Evolutionary conservation across 2,329 filamentous ascomycete species (phyloP).

Genomic region (Tympanopsis confertula): DNA sequence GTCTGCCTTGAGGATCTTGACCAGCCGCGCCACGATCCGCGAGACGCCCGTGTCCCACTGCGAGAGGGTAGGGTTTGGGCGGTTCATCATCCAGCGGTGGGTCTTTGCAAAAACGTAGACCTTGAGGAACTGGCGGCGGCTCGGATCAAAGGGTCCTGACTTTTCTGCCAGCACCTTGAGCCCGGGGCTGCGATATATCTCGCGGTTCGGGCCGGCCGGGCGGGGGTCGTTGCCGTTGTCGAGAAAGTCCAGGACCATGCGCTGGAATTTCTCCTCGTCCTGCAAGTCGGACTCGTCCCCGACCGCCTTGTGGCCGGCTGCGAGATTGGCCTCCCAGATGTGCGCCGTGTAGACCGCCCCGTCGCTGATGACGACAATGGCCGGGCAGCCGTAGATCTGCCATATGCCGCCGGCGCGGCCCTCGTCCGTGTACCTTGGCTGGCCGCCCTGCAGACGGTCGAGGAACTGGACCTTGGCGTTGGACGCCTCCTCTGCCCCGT

Average conservation of each 20-base stretch:
- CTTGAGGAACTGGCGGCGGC: too few species aligned
- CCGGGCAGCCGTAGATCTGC: background rate
- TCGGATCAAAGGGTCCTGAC: too few species aligned
- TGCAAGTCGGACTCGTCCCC: too few species aligned
- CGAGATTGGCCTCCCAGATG: background rate
- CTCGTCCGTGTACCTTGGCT: background rate
- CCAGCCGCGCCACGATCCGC: too few species aligned
- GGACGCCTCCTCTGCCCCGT: background rate
- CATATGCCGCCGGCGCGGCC: background rate
- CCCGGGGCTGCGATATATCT: background rate
- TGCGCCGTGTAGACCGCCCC: background rate
- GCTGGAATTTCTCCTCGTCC: too few species aligned
- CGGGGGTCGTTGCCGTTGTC: background rate
- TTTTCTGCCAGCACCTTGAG: background rate
- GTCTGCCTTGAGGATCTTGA: too few species aligned
- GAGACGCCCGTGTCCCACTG: too few species aligned
- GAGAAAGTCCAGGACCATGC: background rate
- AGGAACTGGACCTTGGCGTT: background rate
- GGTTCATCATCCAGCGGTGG: too few species aligned
- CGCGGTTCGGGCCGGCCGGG: too few species aligned
- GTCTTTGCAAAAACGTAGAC: too few species aligned
- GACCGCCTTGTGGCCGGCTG: too few species aligned
- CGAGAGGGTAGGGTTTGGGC: too few species aligned
- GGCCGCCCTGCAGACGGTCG: background rate
- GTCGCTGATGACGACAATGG: background rate